A percentile compares a stretch with the other conserved stretches of the same genome.
These are phyloP conservation scores for Chrysochromulina parva DNA, from an alignment of 78 protist species.

Conservation along the genomic window DNA sequence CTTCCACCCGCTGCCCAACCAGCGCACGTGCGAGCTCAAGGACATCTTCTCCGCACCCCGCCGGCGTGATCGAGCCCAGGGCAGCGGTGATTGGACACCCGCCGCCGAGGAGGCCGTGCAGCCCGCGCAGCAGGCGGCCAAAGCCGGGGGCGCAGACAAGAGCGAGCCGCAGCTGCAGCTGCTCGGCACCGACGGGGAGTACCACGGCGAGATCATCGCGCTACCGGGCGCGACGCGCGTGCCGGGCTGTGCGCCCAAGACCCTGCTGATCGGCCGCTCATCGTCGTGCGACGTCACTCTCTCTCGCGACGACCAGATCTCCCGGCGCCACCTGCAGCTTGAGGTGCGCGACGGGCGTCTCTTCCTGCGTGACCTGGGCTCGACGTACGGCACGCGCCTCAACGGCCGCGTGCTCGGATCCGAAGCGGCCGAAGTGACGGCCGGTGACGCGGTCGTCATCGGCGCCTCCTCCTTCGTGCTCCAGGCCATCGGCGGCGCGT, in stretches of 20 bases:
- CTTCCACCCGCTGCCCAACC: background rate
- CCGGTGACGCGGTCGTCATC: background rate
- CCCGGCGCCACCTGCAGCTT: background rate
- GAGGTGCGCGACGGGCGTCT: background rate
- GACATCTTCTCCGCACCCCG: conserved; percentile 15
- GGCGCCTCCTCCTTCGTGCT: background rate
- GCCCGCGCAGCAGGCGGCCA: background rate
- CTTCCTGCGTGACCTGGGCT: background rate
- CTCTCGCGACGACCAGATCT: background rate
- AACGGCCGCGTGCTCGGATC: background rate
- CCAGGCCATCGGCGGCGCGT: background rate
- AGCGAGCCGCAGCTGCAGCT: background rate
- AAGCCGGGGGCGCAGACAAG: background rate
- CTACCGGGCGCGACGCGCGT: background rate
- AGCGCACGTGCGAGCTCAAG: background rate
- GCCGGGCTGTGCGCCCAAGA: background rate
- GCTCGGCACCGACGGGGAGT: background rate
- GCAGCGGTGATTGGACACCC: background rate
- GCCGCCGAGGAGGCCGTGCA: too few relatives aligned
- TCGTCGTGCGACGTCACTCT: background rate
- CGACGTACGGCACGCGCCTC: background rate
- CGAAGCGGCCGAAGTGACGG: background rate
- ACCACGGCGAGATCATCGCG: background rate
- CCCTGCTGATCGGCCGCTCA: background rate
- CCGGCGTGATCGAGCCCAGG: background rate